Evolutionary conservation across 768 basidiomycete species (phyloP).

Genomic region (Mycena filopes): DNA sequence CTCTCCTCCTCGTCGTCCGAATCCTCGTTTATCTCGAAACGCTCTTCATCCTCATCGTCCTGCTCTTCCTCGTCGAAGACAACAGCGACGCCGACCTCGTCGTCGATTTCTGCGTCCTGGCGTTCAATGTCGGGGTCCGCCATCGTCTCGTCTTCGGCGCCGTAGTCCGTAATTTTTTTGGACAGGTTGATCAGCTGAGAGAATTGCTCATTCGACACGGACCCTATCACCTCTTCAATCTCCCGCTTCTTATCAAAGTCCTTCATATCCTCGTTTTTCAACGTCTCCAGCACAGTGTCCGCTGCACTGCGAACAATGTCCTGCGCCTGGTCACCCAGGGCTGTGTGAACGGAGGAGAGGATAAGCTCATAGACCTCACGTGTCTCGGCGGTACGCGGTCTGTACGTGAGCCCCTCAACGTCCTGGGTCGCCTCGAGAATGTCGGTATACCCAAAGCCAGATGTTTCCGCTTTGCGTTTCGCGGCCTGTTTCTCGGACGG

Average conservation of each 20-base stretch:
- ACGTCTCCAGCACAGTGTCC: conserved; percentile 87
- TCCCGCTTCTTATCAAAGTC: conserved; percentile 99
- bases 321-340: conserved; percentile 94
- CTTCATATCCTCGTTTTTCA: conserved; percentile 90
- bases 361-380: conserved; percentile 95
- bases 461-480: conserved; percentile 70
- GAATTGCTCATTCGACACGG: conserved; percentile 78
- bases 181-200: conserved; percentile 83
- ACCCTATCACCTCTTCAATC: conserved; percentile 79
- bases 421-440: conserved; percentile 95
- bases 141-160: conserved; percentile 84
- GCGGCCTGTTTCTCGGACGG: conserved; percentile 63
- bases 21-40: conserved; percentile 87
- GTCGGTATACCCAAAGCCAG: conserved; percentile 85
- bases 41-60: conserved; percentile 92
- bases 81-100: conserved; percentile 97
- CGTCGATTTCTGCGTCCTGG: conserved; percentile 92
- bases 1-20: conserved; percentile 82
- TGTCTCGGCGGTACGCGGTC: conserved; percentile 94
- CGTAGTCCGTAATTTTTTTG: conserved; percentile 97
- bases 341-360: conserved; percentile 80
- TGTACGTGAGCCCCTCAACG: conserved; percentile 92
- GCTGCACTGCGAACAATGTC: conserved; percentile 96
- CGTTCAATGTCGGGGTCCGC: conserved; percentile 83
- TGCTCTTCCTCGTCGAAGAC: conserved; percentile 98